Conservation (phyloP, 129 eudicot genomes). For the Logfia minima region DNA sequence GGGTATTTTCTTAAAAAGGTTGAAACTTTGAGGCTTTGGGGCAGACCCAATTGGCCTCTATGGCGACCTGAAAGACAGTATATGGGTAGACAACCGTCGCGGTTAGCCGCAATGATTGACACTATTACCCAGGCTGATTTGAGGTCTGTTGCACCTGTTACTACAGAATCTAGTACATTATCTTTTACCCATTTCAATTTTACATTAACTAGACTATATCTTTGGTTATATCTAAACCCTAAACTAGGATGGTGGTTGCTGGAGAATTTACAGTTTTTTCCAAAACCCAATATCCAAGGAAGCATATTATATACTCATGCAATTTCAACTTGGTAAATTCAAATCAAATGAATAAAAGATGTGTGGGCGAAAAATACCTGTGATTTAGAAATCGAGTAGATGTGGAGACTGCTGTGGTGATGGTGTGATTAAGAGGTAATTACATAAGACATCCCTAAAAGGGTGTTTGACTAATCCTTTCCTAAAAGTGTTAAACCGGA, state of each 20-base stretch:
- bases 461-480: no score
- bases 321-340: neutral
- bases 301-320: constrained; percentile 25
- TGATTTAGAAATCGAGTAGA: no score
- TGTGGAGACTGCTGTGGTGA: no score
- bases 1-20: constrained; percentile 76
- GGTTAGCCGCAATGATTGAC: constrained; percentile 51
- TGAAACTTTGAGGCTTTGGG: constrained; percentile 61
- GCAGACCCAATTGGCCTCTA: constrained; percentile 67
- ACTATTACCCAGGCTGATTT: constrained; percentile 63
- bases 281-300: constrained; percentile 13
- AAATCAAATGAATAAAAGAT: no score
- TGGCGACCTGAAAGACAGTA: constrained; percentile 51
- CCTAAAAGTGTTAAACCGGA: no score
- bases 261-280: constrained; percentile 11
- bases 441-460: no score
- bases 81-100: constrained; percentile 46
- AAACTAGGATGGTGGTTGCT: constrained; percentile 4
- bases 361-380: no score
- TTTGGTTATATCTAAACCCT: constrained; percentile 47
- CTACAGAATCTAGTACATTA: constrained; percentile 57
- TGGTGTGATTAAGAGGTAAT: no score
- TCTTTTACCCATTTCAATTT: constrained; percentile 81
- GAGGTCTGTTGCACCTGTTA: constrained; percentile 56
- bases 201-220: constrained; percentile 59